A percentile compares a stretch with the other conserved stretches of the same genome.
phyloP scores from a whole-genome alignment of 164 flowering plant species.

The Tetracentron sinense region DNA sequence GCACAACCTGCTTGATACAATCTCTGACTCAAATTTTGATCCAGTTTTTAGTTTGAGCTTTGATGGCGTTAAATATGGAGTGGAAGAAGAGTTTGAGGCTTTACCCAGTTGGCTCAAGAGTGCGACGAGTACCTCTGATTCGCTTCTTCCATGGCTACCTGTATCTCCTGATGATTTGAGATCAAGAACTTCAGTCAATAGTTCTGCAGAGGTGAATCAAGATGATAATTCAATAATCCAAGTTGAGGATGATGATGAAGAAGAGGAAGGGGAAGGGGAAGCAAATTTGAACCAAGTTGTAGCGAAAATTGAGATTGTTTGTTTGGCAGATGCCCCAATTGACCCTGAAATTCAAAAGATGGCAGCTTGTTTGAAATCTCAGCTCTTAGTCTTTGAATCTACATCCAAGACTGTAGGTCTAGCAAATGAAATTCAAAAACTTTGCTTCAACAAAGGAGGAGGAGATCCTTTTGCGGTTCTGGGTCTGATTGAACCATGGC shows the following conservation, averaged over 20 bases:
- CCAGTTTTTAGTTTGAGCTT: slow-evolving; percentile 33
- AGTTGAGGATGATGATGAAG: slow-evolving; percentile 17
- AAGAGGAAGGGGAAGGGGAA: slow-evolving; percentile 21
- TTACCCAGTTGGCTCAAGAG: slow-evolving; percentile 56
- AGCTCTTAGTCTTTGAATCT: slow-evolving; percentile 38
- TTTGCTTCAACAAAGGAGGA: slow-evolving; percentile 30
- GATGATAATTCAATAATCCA: slow-evolving; percentile 13
- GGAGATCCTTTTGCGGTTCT: slow-evolving; percentile 33
- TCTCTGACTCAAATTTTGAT: slow-evolving; percentile 35
- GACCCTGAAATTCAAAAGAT: slow-evolving; percentile 32
- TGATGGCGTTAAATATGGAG: slow-evolving; percentile 26
- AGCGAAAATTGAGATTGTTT: slow-evolving; percentile 18
- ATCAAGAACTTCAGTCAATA: slow-evolving; percentile 5
- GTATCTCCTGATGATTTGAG: slow-evolving; percentile 31
- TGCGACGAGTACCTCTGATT: slow-evolving; percentile 10
- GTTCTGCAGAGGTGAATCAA: slow-evolving; percentile 5
- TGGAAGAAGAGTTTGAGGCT: slow-evolving; percentile 42
- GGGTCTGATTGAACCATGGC: slow-evolving; percentile 68
- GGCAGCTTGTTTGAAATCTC: slow-evolving; percentile 36
- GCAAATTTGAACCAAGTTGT: slow-evolving; percentile 21
- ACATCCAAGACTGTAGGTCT: slow-evolving; percentile 27
- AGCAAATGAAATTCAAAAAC: slow-evolving; percentile 44
- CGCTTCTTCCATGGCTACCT: slow-evolving; percentile 74
- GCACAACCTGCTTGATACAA: slow-evolving; percentile 47
- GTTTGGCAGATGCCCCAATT: slow-evolving; percentile 14